phyloP scores from a whole-genome alignment of 2,329 filamentous ascomycete genomes.

The Cladosporium halotolerans region DNA sequence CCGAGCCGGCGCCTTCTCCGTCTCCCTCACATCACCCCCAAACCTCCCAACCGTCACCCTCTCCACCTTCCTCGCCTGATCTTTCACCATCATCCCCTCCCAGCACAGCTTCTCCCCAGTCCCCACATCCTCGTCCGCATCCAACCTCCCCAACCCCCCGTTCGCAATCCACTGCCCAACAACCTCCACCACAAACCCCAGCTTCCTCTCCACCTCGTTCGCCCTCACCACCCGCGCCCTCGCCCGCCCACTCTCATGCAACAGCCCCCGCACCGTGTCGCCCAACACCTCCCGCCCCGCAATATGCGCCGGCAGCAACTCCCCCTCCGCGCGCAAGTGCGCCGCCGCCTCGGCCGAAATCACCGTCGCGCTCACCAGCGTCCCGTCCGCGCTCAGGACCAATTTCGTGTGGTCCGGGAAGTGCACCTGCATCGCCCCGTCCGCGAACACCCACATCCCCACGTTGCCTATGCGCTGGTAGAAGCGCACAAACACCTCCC shows the following conservation, averaged over 20 bases:
- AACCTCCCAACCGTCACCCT: constrained; percentile 44
- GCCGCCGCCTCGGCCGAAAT: constrained; percentile 64
- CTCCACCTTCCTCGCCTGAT: constrained; percentile 39
- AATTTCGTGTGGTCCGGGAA: constrained; percentile 86
- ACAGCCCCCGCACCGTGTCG: constrained; percentile 64
- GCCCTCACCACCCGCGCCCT: constrained; percentile 54
- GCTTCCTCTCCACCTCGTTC: constrained; percentile 68
- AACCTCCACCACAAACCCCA: constrained; percentile 63
- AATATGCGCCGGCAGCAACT: constrained; percentile 58
- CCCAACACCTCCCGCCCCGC: constrained; percentile 65
- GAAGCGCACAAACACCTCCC: constrained; percentile 60
- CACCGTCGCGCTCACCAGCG: constrained; percentile 71
- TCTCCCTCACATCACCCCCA: constrained; percentile 36
- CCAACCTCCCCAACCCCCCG: constrained; percentile 56
- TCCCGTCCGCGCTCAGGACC: constrained; percentile 67
- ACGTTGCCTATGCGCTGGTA: constrained; percentile 78
- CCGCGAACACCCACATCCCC: constrained; percentile 73
- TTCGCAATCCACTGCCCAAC: constrained; percentile 66
- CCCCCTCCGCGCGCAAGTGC: constrained; percentile 57
- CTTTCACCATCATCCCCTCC: constrained; percentile 39
- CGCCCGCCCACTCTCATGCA: constrained; percentile 51
- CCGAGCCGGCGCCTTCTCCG: background rate
- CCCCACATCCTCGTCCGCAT: constrained; percentile 25
- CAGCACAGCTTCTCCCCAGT: constrained; percentile 33
- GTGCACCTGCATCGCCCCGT: constrained; percentile 76